Conservation (phyloP, 495 filamentous ascomycete species). For the Cercophora sp. region DNA sequence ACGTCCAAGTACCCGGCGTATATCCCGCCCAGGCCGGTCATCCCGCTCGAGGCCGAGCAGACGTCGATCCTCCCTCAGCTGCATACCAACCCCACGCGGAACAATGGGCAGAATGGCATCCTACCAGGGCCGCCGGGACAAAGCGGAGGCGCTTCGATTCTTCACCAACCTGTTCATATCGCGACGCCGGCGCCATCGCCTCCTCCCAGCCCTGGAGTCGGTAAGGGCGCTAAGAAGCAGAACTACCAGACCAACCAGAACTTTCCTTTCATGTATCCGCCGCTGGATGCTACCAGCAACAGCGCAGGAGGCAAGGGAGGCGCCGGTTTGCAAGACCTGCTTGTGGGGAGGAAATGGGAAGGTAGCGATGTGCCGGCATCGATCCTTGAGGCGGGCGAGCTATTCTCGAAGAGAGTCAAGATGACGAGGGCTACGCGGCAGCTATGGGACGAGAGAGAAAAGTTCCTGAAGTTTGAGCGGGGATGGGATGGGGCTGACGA, state of each 20-base stretch:
- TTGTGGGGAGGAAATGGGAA: conserved; percentile 81
- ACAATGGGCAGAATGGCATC: conserved; percentile 45
- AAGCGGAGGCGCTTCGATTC: conserved; percentile 69
- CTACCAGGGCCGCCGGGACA: conserved; percentile 44
- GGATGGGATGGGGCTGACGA: conserved; percentile 65
- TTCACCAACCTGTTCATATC: conserved; percentile 95
- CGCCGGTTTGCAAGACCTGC: conserved; percentile 66
- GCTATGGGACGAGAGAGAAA: conserved; percentile 89
- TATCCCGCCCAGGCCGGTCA: conserved; percentile 74
- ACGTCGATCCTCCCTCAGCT: conserved; percentile 86
- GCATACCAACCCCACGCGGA: conserved; percentile 62
- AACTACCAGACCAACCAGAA: conserved; percentile 99
- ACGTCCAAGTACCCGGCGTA: conserved; percentile 99
- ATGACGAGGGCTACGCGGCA: conserved; percentile 89
- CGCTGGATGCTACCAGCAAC: conserved; percentile 76
- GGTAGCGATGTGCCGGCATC: conserved; percentile 87
- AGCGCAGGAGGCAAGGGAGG: conserved; percentile 81
- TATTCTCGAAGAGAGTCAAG: conserved; percentile 83
- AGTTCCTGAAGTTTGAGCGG: conserved; percentile 83
- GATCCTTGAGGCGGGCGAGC: conserved; percentile 89
- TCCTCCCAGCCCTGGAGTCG: conserved; percentile 83
- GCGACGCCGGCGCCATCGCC: conserved; percentile 97
- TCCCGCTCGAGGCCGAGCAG: conserved; percentile 84
- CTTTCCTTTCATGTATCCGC: conserved; percentile 96
- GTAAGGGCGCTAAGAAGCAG: conserved; percentile 95